Base-by-base conservation (phyloP, 116 monocot genomes). In the Thalassia testudinum region DNA sequence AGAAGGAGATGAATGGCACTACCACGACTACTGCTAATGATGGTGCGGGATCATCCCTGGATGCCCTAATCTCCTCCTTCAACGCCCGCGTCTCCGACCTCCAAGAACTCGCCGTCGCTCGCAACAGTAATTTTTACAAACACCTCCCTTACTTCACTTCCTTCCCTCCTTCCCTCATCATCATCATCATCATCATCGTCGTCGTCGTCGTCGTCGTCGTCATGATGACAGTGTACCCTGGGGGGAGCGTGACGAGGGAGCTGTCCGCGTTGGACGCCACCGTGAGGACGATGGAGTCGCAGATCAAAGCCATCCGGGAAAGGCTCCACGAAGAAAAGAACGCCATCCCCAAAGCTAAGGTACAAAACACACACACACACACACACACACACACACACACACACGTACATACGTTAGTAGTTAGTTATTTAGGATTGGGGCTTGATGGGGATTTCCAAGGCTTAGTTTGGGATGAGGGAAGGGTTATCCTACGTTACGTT, bases 341-440 rank as follows among this genome's bases (percentile, higher is more conserved):
- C 17, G 81, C 76, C 10, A 81, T 87, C 19, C 87, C 83, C 53
- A 87, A 87, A 42, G 87, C 83, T 38, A 93, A 93, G 54, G 91
- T 91, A 3, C 30, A n/a, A n/a, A n/a, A n/a, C n/a, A n/a, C n/a
- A n/a, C n/a, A n/a, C n/a, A n/a, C n/a, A n/a, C n/a, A n/a, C n/a
- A n/a, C n/a, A n/a, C n/a, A n/a, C n/a, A n/a, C n/a, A n/a, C n/a
- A n/a, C n/a, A n/a, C n/a, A 17, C n/a, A n/a, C n/a, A n/a, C n/a
- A n/a, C n/a, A n/a, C n/a, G n/a, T 19, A n/a, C n/a, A n/a, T n/a
- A n/a, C n/a, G n/a, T n/a, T n/a, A n/a, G 19, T 15, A n/a, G n/a
- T n/a, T n/a, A n/a, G n/a, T n/a, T n/a, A n/a, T n/a, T n/a, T n/a
- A n/a, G n/a, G n/a, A n/a, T n/a, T n/a, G n/a, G n/a, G n/a, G n/a